A percentile compares a stretch with the other conserved stretches of the same genome.
Conservation (phyloP, 2,329 filamentous ascomycete species). For the Arthroderma sp. region DNA sequence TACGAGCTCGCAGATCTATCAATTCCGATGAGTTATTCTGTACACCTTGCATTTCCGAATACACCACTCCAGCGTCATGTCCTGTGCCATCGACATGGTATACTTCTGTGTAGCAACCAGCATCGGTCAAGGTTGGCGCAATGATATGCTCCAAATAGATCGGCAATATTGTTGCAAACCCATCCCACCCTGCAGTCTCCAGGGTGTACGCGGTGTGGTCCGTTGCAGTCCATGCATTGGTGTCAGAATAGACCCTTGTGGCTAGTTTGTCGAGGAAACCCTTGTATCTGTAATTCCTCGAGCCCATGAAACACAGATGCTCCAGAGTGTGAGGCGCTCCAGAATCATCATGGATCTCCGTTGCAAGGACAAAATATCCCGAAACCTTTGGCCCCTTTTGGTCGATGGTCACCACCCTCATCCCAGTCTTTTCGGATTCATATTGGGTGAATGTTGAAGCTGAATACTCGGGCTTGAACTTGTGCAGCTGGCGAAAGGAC, state of each 20-base stretch:
- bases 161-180: conserved; percentile 85
- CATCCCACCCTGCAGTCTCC: conserved; percentile 91
- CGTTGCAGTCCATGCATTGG: conserved; percentile 93
- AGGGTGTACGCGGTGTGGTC: conserved; percentile 95
- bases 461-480: conserved; percentile 80
- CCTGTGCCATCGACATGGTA: conserved; percentile 89
- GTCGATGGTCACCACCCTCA: conserved; percentile 87
- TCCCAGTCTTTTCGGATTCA: conserved; percentile 85
- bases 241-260: conserved; percentile 80
- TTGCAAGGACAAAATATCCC: conserved; percentile 89
- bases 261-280: conserved; percentile 89
- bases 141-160: conserved; percentile 93
- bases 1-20: conserved; percentile 71
- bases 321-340: conserved; percentile 81
- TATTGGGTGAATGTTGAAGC: conserved; percentile 84
- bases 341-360: conserved; percentile 94
- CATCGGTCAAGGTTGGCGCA: conserved; percentile 80
- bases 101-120: conserved; percentile 87
- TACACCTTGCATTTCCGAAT: conserved; percentile 96
- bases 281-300: conserved; percentile 86
- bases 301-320: conserved; percentile 78
- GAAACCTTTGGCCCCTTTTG: conserved; percentile 88
- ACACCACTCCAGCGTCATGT: conserved; percentile 92
- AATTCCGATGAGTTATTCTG: conserved; percentile 74
- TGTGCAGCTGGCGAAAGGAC: conserved; percentile 68